phyloP scores from a whole-genome alignment of 202 grass and related monocot species.

The Schoenoplectus triqueter region DNA sequence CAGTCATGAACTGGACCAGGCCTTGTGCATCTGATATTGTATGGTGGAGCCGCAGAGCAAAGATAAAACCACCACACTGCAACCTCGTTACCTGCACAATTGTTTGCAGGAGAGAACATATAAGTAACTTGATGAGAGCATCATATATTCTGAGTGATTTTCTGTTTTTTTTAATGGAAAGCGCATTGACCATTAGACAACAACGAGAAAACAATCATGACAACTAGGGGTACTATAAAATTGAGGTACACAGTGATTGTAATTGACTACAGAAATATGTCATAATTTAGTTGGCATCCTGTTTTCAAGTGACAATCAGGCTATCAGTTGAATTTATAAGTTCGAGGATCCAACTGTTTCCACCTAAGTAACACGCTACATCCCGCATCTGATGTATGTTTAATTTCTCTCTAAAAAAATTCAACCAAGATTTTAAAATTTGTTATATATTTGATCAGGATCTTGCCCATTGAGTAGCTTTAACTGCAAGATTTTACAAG shows the following conservation, averaged over 20 bases:
- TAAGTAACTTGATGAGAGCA: too few species aligned
- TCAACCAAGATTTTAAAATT: background rate
- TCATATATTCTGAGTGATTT: too few species aligned
- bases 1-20: slow-evolving; percentile 70
- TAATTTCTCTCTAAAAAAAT: background rate
- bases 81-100: slow-evolving; percentile 70
- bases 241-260: background rate
- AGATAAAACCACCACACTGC: slow-evolving; percentile 75
- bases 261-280: background rate
- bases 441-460: background rate
- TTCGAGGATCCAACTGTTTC: too few species aligned
- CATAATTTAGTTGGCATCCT: background rate
- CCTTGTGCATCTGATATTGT: slow-evolving; percentile 79
- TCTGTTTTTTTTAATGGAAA: background rate
- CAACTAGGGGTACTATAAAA: background rate
- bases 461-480: background rate
- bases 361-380: background rate
- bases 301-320: slow-evolving; percentile 24
- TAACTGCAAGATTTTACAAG: background rate
- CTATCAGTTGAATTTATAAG: slow-evolving; percentile 12
- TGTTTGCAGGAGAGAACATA: background rate
- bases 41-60: slow-evolving; percentile 69
- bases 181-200: background rate
- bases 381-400: background rate
- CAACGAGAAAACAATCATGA: background rate